A percentile compares a stretch with the other conserved stretches of the same genome.
Evolutionary conservation across 2,329 filamentous ascomycete genomes (phyloP).

Genomic region (Fusarium foetens): DNA sequence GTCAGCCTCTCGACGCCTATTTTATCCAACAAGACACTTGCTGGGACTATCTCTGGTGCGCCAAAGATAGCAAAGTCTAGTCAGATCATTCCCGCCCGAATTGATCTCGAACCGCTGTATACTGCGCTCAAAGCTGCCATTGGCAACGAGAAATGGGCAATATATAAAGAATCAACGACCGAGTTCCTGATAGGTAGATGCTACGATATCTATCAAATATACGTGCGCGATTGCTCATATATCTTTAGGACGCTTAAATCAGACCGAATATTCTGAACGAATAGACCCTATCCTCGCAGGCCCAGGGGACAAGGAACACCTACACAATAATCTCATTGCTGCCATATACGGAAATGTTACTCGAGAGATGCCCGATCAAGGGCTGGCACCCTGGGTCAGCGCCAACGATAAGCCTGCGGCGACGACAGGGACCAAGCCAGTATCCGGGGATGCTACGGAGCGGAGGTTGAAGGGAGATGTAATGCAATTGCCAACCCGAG

Average conservation of each 20-base stretch:
- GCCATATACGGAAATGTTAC: constrained; percentile 76
- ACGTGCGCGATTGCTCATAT: constrained; percentile 44
- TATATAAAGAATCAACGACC: constrained; percentile 71
- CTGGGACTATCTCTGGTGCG: constrained; percentile 60
- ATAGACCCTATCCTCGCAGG: constrained; percentile 70
- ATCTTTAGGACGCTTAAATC: constrained; percentile 68
- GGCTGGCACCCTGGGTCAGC: constrained; percentile 76
- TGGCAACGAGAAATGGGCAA: constrained; percentile 69
- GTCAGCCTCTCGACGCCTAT: constrained; percentile 68
- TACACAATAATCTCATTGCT: constrained; percentile 75
- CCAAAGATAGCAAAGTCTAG: constrained; percentile 67
- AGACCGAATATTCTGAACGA: constrained; percentile 66
- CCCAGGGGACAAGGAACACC: constrained; percentile 68
- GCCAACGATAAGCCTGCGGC: constrained; percentile 74
- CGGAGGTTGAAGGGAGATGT: constrained; percentile 74
- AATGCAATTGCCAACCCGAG: constrained; percentile 74
- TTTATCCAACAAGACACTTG: constrained; percentile 67
- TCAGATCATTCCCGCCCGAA: constrained; percentile 71
- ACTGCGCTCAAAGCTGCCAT: constrained; percentile 69
- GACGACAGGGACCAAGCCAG: constrained; percentile 67
- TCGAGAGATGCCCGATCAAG: constrained; percentile 73
- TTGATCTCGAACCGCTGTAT: constrained; percentile 74
- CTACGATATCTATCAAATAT: background rate
- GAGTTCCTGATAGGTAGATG: constrained; percentile 70
- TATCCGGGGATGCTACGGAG: constrained; percentile 73